Conservation (phyloP, 805 yeast genomes). For the Schwanniomyces sp. region DNA sequence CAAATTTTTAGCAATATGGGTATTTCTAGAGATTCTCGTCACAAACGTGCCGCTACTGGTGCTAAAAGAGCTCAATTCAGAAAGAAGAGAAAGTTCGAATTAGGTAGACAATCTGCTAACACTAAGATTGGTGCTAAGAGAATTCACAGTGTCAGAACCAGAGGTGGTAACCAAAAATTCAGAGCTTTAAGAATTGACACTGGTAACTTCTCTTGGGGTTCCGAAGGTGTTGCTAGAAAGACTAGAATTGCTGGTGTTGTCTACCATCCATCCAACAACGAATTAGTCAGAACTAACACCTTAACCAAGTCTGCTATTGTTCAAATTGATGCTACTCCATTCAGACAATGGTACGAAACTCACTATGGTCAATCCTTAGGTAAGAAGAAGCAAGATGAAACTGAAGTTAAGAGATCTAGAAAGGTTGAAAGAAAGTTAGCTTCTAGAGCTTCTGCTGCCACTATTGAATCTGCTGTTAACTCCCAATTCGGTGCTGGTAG, state of each 20-base stretch:
- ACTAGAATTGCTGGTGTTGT: slow-evolving; percentile 98
- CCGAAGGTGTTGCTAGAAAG: slow-evolving; percentile 98
- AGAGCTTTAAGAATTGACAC: slow-evolving; percentile 99
- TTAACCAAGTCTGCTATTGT: slow-evolving; percentile 98
- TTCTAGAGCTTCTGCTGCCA: slow-evolving; percentile 81
- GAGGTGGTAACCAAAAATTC: slow-evolving; percentile 99
- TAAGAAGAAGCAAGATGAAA: slow-evolving; percentile 64
- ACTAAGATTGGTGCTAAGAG: slow-evolving; percentile 99
- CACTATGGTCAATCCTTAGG: slow-evolving; percentile 95
- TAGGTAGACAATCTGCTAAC: slow-evolving; percentile 99
- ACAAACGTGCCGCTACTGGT: slow-evolving; percentile 99
- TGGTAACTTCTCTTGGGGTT: slow-evolving; percentile 99
- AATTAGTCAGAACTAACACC: slow-evolving; percentile 99
- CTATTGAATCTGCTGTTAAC: slow-evolving; percentile 88
- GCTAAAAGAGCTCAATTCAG: slow-evolving; percentile 99
- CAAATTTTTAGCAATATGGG: slow-evolving; percentile 67
- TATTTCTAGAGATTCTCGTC: slow-evolving; percentile 99
- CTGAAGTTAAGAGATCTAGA: slow-evolving; percentile 66
- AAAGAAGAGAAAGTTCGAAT: slow-evolving; percentile 99
- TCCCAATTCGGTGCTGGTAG: slow-evolving; percentile 98
- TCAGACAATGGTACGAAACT: slow-evolving; percentile 98
- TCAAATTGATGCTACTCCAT: slow-evolving; percentile 99
- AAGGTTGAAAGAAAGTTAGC: slow-evolving; percentile 90
- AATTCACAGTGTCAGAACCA: slow-evolving; percentile 98
- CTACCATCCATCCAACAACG: slow-evolving; percentile 99